These are phyloP conservation scores for Daldinia concentrica DNA, from an alignment of 495 filamentous ascomycete genomes.

Conservation along the genomic window DNA sequence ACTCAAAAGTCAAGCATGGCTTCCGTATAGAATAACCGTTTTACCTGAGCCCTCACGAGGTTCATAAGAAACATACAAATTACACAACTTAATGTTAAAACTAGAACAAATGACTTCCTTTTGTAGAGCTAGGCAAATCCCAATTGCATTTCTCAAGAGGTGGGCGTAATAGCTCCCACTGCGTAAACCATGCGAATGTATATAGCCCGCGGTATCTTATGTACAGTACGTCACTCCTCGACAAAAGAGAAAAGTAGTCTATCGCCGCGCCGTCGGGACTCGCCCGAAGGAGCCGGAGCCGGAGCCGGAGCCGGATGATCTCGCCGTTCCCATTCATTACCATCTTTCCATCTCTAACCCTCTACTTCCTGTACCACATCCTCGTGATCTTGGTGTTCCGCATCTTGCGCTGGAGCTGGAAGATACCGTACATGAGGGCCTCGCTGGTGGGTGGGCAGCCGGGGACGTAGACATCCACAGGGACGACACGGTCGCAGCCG, in stretches of 20 bases:
- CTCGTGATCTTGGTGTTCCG: conserved; percentile 76
- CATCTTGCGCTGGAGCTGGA: conserved; percentile 90
- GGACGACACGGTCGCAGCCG: conserved; percentile 89
- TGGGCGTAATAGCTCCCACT: neutral
- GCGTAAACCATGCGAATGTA: conserved; percentile 22
- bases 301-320: neutral
- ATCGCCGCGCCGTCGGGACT: conserved; percentile 15
- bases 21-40: no score
- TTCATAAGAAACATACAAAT: neutral
- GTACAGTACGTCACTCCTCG: conserved; percentile 26
- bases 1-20: neutral
- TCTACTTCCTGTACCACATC: conserved; percentile 70
- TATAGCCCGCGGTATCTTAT: conserved; percentile 37
- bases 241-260: conserved; percentile 24
- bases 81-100: neutral
- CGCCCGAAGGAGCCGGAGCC: conserved; percentile 3
- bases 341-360: neutral
- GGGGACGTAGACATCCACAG: conserved; percentile 92
- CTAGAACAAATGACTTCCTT: neutral
- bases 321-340: neutral
- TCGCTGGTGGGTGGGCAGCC: conserved; percentile 91
- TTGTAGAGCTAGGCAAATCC: neutral
- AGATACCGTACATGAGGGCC: conserved; percentile 88
- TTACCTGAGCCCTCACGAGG: no score
- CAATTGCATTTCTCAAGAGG: neutral